phyloP scores from a whole-genome alignment of 768 basidiomycete species.

The Tricholoma matsutake region DNA sequence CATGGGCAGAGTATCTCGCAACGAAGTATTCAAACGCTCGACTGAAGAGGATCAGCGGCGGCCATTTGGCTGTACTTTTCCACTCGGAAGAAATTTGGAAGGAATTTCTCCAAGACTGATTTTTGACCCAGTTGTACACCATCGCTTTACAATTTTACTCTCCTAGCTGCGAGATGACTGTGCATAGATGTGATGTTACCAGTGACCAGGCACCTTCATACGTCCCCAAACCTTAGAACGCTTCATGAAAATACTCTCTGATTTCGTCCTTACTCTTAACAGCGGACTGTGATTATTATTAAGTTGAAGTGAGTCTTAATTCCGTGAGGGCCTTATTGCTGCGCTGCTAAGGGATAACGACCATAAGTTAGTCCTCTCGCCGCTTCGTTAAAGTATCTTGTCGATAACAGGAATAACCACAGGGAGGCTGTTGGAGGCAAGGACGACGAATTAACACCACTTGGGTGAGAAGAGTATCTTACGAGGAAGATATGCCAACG shows the following conservation, averaged over 20 bases:
- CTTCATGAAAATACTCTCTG: no score
- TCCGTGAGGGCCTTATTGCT: neutral
- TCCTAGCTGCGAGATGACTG: neutral
- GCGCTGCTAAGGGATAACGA: neutral
- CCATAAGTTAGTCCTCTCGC: neutral
- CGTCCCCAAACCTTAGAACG: no score
- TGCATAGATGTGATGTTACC: neutral
- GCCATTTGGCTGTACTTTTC: slow-evolving; percentile 38
- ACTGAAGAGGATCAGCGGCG: slow-evolving; percentile 34
- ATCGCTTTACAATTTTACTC: neutral
- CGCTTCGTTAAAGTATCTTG: neutral
- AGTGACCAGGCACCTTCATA: neutral
- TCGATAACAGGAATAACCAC: neutral
- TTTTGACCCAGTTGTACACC: neutral
- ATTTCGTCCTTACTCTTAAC: no score
- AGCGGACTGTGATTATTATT: neutral
- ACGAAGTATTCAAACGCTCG: slow-evolving; percentile 37
- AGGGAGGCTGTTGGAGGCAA: slow-evolving; percentile 34
- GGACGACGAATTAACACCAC: slow-evolving; percentile 33
- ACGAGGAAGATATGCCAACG: slow-evolving; percentile 37
- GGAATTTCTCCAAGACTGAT: slow-evolving; percentile 16
- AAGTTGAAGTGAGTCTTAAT: neutral
- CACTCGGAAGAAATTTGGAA: slow-evolving; percentile 37
- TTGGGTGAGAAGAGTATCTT: slow-evolving; percentile 34
- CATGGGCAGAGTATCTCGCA: slow-evolving; percentile 36